Percentiles rank a stretch among this genome's conserved stretches.
These are phyloP conservation scores for Ceratobasidium sp. DNA, from an alignment of 1,284 basidiomycete species.

Conservation along the genomic window DNA sequence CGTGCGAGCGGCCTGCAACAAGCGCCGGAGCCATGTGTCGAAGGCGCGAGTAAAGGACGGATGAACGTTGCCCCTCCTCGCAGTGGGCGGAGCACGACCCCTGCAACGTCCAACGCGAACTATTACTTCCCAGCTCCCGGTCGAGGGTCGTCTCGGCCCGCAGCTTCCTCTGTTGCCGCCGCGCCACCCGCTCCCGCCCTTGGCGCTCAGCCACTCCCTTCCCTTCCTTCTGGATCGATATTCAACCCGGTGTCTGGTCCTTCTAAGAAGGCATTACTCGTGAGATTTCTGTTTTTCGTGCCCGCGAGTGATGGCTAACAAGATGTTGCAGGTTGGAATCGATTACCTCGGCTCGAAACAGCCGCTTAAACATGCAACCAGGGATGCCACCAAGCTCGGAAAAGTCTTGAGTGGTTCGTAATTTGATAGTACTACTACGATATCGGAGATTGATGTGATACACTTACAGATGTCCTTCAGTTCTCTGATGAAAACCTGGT, in stretches of 20 bases:
- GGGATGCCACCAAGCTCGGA: constrained; percentile 8
- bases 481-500: constrained; percentile 7
- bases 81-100: background rate
- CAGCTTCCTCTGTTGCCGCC: background rate
- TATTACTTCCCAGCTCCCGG: background rate
- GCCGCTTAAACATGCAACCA: background rate
- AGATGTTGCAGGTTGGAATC: background rate
- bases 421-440: background rate
- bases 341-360: background rate
- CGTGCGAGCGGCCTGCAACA: background rate
- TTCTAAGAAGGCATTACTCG: constrained; percentile 16
- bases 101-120: background rate
- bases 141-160: constrained; percentile 5
- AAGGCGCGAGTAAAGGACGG: constrained; percentile 12
- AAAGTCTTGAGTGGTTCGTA: background rate
- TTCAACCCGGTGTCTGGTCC: background rate
- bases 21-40: background rate
- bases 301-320: background rate
- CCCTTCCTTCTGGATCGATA: background rate
- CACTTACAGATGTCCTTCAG: background rate
- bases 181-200: background rate
- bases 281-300: background rate
- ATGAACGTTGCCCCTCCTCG: background rate
- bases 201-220: background rate
- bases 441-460: background rate